Evolutionary conservation across 768 basidiomycete species (phyloP).

Genomic region (Lenzites betulinus): DNA sequence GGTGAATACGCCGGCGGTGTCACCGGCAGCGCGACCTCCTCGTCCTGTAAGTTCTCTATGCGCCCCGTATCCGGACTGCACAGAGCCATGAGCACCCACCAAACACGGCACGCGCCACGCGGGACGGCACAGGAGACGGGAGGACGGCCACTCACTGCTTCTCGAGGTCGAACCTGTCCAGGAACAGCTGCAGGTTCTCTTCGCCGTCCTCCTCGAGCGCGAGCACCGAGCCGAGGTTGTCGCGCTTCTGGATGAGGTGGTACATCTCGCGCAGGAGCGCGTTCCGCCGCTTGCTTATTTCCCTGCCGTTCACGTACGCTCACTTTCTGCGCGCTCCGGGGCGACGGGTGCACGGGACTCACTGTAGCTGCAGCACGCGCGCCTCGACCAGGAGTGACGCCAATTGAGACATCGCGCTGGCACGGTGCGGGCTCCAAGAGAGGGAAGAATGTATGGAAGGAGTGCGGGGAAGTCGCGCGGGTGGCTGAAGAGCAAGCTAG

Average conservation of each 20-base stretch:
- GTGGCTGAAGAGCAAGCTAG: conserved; percentile 18
- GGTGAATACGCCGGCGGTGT: conserved; percentile 18
- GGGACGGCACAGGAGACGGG: not conserved
- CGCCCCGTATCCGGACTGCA: conserved; percentile 39
- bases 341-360: conserved; percentile 14
- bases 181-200: conserved; percentile 46
- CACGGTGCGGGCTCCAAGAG: not conserved
- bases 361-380: conserved; percentile 31
- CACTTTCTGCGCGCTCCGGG: conserved; percentile 15
- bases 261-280: conserved; percentile 73
- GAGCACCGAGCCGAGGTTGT: conserved; percentile 45
- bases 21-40: conserved; percentile 24
- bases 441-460: conserved; percentile 10
- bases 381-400: conserved; percentile 29
- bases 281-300: conserved; percentile 66
- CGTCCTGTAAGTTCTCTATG: conserved; percentile 28
- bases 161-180: conserved; percentile 56
- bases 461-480: conserved; percentile 23
- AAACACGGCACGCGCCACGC: not conserved
- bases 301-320: conserved; percentile 39
- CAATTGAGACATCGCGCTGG: conserved; percentile 21
- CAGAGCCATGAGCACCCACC: not conserved
- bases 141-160: conserved; percentile 44
- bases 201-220: conserved; percentile 43
- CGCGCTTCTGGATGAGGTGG: conserved; percentile 58